Evolutionary conservation across 306 rosid species (phyloP).

Genomic region (Boehmeria nivea): DNA sequence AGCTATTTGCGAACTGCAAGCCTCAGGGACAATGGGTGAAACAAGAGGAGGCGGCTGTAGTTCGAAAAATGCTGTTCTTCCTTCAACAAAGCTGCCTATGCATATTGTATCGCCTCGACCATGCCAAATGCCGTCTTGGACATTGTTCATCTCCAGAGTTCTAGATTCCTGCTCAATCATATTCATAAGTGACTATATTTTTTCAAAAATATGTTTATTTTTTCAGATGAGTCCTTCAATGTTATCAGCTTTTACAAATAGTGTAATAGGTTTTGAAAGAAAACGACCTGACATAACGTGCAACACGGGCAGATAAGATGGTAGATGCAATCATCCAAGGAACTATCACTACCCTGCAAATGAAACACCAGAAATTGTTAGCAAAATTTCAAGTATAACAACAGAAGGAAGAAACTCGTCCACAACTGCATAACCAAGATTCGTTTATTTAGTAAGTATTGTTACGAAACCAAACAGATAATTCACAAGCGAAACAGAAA

Average conservation of each 20-base stretch:
- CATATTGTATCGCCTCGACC: constrained; percentile 85
- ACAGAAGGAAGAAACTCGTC: no score
- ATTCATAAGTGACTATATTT: no score
- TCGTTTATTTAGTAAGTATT: no score
- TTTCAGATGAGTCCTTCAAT: no score
- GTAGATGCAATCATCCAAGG: constrained; percentile 48
- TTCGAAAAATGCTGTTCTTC: constrained; percentile 44
- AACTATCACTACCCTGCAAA: constrained; percentile 48
- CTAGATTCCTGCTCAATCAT: constrained; percentile 67
- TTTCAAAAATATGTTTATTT: no score
- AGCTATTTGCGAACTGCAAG: constrained; percentile 19
- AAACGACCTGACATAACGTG: constrained; percentile 43
- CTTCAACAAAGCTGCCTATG: constrained; percentile 62
- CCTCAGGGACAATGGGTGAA: constrained; percentile 38
- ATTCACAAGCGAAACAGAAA: no score
- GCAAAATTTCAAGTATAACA: constrained; percentile 11
- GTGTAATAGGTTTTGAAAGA: constrained; percentile 1
- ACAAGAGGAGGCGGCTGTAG: constrained; percentile 52
- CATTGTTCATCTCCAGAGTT: constrained; percentile 92
- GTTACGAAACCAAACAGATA: no score
- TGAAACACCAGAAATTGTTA: neutral
- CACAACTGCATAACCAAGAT: no score
- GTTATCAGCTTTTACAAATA: neutral
- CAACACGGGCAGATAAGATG: constrained; percentile 59
- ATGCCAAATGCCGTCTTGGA: constrained; percentile 95